phyloP scores from a whole-genome alignment of 805 yeast genomes.

The Nakazawaea pomicola region DNA sequence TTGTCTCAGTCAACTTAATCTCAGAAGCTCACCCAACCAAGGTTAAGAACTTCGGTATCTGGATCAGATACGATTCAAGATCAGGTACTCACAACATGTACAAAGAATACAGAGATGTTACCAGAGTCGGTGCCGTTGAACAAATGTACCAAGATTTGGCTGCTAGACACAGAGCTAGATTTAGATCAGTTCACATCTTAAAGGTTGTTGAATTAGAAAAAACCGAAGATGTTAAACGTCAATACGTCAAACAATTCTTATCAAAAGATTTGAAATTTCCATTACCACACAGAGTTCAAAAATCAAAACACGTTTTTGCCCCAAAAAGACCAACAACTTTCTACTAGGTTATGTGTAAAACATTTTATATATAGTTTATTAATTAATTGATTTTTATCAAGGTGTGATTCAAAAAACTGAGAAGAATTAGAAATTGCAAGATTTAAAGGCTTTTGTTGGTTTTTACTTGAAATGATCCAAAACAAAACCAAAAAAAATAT shows the following conservation, averaged over 20 bases:
- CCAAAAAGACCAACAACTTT: conserved; percentile 95
- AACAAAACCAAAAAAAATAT: neutral
- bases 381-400: conserved; percentile 1
- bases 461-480: neutral
- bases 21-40: conserved; percentile 96
- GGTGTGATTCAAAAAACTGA: conserved; percentile 1
- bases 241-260: conserved; percentile 96
- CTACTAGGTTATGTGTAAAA: conserved; percentile 55
- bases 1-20: conserved; percentile 88
- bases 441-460: neutral
- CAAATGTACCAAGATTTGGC: conserved; percentile 99
- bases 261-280: conserved; percentile 98
- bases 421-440: neutral
- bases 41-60: conserved; percentile 99
- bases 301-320: conserved; percentile 82
- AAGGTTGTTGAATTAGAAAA: conserved; percentile 98
- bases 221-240: conserved; percentile 98
- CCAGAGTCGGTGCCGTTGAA: conserved; percentile 99
- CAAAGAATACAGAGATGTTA: conserved; percentile 99
- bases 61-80: conserved; percentile 99
- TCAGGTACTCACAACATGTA: conserved; percentile 99
- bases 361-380: conserved; percentile 3
- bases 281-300: conserved; percentile 98
- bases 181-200: conserved; percentile 98
- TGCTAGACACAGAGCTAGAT: conserved; percentile 99